Evolutionary conservation across 2,329 filamentous ascomycete genomes (phyloP).

Genomic region (Verticillium dahliae): DNA sequence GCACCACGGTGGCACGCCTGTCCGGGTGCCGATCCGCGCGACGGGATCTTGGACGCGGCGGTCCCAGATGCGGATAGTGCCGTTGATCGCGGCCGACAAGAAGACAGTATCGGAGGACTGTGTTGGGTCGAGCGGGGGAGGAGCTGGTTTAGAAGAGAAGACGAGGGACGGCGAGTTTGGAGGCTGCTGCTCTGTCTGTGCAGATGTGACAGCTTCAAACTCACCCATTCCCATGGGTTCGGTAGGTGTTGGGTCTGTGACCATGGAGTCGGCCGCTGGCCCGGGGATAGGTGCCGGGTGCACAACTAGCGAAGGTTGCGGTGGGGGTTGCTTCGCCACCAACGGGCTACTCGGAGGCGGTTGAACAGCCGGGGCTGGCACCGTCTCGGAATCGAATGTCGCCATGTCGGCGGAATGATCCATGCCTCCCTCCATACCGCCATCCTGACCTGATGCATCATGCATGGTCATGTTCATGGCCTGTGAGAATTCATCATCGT

Average conservation of each 20-base stretch:
- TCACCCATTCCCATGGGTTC: neutral
- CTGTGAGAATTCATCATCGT: constrained; percentile 77
- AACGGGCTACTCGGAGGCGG: neutral
- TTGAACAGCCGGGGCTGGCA: constrained; percentile 7
- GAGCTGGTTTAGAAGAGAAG: constrained; percentile 27
- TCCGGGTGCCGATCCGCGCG: constrained; percentile 68
- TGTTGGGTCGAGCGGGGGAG: constrained; percentile 41
- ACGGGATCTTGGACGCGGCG: constrained; percentile 68
- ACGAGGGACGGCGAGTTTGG: constrained; percentile 27
- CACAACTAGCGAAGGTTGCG: constrained; percentile 5
- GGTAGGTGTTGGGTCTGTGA: neutral
- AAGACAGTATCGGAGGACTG: constrained; percentile 73
- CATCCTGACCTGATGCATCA: constrained; percentile 29
- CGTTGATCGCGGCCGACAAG: constrained; percentile 81
- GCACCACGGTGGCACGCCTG: constrained; percentile 86
- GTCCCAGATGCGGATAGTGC: constrained; percentile 90
- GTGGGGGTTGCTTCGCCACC: neutral
- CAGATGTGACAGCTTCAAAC: constrained; percentile 3
- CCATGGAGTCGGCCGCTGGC: no score
- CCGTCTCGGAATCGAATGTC: constrained; percentile 19
- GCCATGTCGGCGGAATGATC: constrained; percentile 36
- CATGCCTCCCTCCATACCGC: constrained; percentile 21
- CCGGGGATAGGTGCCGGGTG: constrained; percentile 2
- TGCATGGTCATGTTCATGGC: constrained; percentile 55
- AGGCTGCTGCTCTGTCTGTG: constrained; percentile 10